Base-by-base conservation (phyloP, 1,139 yeast genomes). In the Candida sanyaensis region DNA sequence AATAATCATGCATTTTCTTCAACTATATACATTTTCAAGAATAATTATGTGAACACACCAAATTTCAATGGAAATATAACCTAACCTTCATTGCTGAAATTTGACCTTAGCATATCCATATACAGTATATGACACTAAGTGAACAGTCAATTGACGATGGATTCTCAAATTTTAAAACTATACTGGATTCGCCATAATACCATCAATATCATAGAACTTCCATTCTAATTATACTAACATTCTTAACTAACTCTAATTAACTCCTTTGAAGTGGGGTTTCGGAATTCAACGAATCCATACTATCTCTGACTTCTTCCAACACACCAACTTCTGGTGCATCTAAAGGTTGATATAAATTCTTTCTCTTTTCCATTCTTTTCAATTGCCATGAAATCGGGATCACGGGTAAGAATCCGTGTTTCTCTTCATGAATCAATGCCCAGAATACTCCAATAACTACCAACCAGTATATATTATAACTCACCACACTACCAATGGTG, bases 311-410 rank as follows among this genome's bases (percentile, higher is more conserved):
- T 23, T 40, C 37, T 8, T 29, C 43, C 5, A 37, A 24, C n/a
- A 34, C 45, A 5, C 43, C 49, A 13, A 31, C 38, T 13, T 46
- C 51, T 7, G 58, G 47, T 12, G 55, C 41, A 12, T 45, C 49
- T 49, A 48, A 44, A 37, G 43, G 55, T 43, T 46, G 44, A 34
- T 44, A 50, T 13, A 48, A 47, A 7, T 21, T 34, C n/a, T 56
- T 45, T 55, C 83, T 71, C 59, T 83, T 84, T 24, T 64, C 62
- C 30, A 84, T 80, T 45, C 79, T 68, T 50, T 67, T 73, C 49
- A 69, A 63, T 60, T 85, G 91, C 78, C 81, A 80, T 44, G 59
- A 66, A 23, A 81, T 54, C 5, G 90, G 90, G 5, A 84, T 42
- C 7, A 71, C 58, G 3, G 75, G 73, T 40, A 69, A 61, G n/a